phyloP scores from a whole-genome alignment of 1,284 basidiomycete species.

The Cryptococcus sp. region DNA sequence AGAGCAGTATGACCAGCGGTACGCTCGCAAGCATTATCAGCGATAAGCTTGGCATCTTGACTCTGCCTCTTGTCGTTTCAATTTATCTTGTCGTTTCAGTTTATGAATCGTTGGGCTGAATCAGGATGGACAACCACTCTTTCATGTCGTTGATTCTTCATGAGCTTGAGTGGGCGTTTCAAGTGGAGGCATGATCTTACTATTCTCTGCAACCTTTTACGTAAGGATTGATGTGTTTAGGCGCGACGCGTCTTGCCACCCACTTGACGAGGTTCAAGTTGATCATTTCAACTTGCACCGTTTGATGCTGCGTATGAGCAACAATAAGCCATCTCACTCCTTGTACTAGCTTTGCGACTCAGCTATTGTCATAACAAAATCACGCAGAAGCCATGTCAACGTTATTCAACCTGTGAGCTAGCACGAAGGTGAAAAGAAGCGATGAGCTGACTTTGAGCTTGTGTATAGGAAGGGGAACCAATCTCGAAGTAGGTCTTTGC shows the following conservation, averaged over 20 bases:
- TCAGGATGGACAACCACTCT: too few relatives aligned
- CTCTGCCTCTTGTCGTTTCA: not conserved
- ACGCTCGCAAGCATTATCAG: constrained; percentile 26
- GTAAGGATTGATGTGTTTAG: not conserved
- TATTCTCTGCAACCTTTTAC: not conserved
- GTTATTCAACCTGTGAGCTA: constrained; percentile 43
- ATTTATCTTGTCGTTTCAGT: not conserved
- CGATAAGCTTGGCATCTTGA: constrained; percentile 1
- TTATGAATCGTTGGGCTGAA: not conserved
- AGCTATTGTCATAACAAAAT: not conserved
- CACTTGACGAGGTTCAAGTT: not conserved
- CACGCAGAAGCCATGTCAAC: constrained; percentile 33
- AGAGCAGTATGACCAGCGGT: constrained; percentile 33
- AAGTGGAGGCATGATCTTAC: not conserved
- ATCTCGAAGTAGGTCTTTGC: constrained; percentile 37
- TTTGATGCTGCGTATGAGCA: not conserved
- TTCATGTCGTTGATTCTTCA: too few relatives aligned
- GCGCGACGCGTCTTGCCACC: too few relatives aligned
- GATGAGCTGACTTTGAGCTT: constrained; percentile 19
- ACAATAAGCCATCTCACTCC: not conserved
- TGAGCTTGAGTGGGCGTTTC: not conserved
- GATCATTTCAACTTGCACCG: not conserved
- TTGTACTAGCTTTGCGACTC: too few relatives aligned
- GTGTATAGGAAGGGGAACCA: constrained; percentile 41
- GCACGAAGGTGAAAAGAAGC: not conserved